Conservation (phyloP, 208 protist genomes). For the Wallacemonas collosoma region DNA sequence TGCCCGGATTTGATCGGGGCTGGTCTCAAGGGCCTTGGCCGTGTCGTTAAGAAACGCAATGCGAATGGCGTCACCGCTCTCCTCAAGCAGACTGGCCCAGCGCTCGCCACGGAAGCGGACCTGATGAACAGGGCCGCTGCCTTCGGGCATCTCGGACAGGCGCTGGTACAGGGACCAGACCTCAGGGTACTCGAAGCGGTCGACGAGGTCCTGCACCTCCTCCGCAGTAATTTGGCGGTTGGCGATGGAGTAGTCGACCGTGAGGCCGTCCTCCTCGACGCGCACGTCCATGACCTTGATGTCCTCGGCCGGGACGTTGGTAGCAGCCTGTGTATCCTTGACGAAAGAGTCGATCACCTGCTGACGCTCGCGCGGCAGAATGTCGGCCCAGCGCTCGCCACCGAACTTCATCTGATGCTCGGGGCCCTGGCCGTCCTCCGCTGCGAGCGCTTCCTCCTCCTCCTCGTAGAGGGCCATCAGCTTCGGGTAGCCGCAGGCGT, state of each 20-base stretch:
- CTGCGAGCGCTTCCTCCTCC: slow-evolving; percentile 10
- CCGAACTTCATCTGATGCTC: slow-evolving; percentile 61
- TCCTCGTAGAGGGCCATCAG: slow-evolving; percentile 62
- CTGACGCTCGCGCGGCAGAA: slow-evolving; percentile 34
- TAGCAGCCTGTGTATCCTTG: slow-evolving; percentile 50
- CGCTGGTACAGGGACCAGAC: slow-evolving; percentile 67
- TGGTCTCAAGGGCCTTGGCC: slow-evolving; percentile 35
- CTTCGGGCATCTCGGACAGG: slow-evolving; percentile 28
- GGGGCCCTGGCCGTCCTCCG: slow-evolving; percentile 15
- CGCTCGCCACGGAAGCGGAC: slow-evolving; percentile 49
- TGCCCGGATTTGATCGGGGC: slow-evolving; percentile 31
- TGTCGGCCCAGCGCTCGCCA: slow-evolving; percentile 48
- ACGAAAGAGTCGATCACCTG: slow-evolving; percentile 54
- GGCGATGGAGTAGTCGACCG: slow-evolving; percentile 49
- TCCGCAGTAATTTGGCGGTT: slow-evolving; percentile 24
- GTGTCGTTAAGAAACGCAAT: slow-evolving; percentile 47
- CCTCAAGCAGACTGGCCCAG: slow-evolving; percentile 35
- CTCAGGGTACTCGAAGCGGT: slow-evolving; percentile 48
- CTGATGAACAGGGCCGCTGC: slow-evolving; percentile 34
- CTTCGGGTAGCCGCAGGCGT: slow-evolving; percentile 46
- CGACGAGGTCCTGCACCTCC: slow-evolving; percentile 42
- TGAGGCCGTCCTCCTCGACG: slow-evolving; percentile 44
- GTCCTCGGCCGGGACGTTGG: slow-evolving; percentile 24
- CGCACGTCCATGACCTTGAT: slow-evolving; percentile 36
- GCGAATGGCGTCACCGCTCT: slow-evolving; percentile 29